Evolutionary conservation across 805 yeast species (phyloP).

Genomic region (Lachancea nothofagi): DNA sequence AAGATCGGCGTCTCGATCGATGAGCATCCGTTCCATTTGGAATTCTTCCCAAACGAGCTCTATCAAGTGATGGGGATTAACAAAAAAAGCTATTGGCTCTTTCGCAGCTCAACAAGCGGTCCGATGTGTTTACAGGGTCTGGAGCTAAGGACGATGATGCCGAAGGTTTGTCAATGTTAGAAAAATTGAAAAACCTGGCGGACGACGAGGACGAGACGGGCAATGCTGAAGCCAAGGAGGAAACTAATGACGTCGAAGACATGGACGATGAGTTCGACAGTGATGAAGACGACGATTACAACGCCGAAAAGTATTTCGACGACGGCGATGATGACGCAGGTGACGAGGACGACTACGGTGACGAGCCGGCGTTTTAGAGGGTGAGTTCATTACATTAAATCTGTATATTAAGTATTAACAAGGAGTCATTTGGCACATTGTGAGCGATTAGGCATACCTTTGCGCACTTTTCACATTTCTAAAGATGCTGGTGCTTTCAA

Average conservation of each 20-base stretch:
- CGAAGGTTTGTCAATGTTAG: slow-evolving; percentile 37
- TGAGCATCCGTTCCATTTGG: slow-evolving; percentile 69
- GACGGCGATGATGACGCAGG: slow-evolving; percentile 50
- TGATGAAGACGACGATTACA: slow-evolving; percentile 55
- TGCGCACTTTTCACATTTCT: neutral
- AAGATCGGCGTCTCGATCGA: slow-evolving; percentile 66
- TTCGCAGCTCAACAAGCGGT: slow-evolving; percentile 30
- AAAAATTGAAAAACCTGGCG: slow-evolving; percentile 44
- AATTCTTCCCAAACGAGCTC: slow-evolving; percentile 73
- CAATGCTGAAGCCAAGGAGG: slow-evolving; percentile 22
- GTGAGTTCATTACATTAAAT: neutral
- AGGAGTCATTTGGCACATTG: neutral
- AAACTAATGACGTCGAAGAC: slow-evolving; percentile 37
- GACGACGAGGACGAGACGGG: slow-evolving; percentile 43
- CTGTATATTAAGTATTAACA: slow-evolving; percentile 4
- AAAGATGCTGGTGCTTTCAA: too few species aligned
- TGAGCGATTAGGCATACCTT: neutral
- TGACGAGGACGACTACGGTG: slow-evolving; percentile 47
- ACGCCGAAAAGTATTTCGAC: slow-evolving; percentile 59
- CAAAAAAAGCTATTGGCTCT: slow-evolving; percentile 46
- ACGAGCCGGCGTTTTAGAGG: slow-evolving; percentile 54
- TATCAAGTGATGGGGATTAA: slow-evolving; percentile 65
- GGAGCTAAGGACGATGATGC: slow-evolving; percentile 24
- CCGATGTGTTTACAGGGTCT: slow-evolving; percentile 25
- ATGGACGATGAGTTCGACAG: slow-evolving; percentile 58